Evolutionary conservation across 495 filamentous ascomycete species (phyloP), one percentile per base, ranked within the genome.

Genomic region (Lichina pygmaea): DNA sequence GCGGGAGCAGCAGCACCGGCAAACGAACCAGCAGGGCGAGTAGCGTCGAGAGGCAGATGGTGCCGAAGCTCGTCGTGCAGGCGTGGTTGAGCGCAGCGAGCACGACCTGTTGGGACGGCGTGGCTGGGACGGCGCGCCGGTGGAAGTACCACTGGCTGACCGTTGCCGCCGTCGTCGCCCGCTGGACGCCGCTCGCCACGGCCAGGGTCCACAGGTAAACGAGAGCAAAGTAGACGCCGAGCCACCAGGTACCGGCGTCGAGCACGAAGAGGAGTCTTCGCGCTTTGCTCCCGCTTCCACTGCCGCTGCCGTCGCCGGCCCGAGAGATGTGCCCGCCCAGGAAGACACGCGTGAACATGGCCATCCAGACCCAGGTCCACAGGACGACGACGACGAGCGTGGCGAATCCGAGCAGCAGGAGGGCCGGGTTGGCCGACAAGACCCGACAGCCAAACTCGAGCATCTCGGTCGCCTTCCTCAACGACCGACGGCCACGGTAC

Each of bases 71-170:
- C 12, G 83, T 85, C 17, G 78, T 80, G 9, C 71, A 63, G 11
- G 84, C 75, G 60, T 97, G 89, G 8, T 60, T 60, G 42, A 91
- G 58, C 24, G 85, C 86, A 13, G 86, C 86, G 44, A 72, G 68
- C 39, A 94, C 81, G 43, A 95, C 73, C 44, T 80, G 74, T 42
- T 69, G 66, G 0, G 80, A 81, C 6, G 46, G 46, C 10, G 11
- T 71, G 15, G 78, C 67, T 9, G 89, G 84, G 34, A 74, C 72
- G 17, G 73, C 70, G 46, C 92, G 75, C 44, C 89, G 81, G 60
- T 95, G 86, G 59, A 95, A 97, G 57, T 97, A 97, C 89, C 89
- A 97, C 57, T 97, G 91, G 15, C 78, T 86, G 34, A 95, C 89
- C 9, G 86, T 92, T 43, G 91, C 91, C 41, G 86, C 85, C 12